Conservation (phyloP, 2,329 filamentous ascomycete genomes). For the Ceratocystis albifundus region DNA sequence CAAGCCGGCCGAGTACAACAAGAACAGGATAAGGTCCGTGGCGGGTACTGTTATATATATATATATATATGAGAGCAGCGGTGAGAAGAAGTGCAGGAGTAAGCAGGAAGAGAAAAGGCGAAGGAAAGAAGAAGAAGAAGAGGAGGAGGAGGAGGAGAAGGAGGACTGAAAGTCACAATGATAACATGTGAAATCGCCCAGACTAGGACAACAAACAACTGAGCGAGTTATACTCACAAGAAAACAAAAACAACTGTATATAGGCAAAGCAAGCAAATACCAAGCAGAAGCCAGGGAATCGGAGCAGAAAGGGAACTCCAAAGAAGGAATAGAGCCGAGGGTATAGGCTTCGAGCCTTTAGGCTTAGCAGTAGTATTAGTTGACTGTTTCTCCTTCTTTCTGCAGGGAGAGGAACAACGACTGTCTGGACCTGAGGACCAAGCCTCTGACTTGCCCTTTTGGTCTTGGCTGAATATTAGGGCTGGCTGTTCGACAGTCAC, state of each 20-base stretch:
- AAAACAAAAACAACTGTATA: not conserved
- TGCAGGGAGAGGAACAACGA: not conserved
- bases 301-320: not conserved
- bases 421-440: too few relatives aligned
- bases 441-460: too few relatives aligned
- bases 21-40: too few relatives aligned
- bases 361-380: too few relatives aligned
- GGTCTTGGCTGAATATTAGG: not conserved
- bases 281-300: not conserved
- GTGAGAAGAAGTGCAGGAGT: not conserved
- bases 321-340: slow-evolving; percentile 11
- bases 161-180: not conserved
- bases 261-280: slow-evolving; percentile 3
- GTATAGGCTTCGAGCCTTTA: not conserved
- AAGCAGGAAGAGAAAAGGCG: not conserved
- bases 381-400: too few relatives aligned
- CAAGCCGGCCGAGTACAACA: too few relatives aligned
- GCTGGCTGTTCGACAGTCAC: not conserved
- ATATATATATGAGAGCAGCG: not conserved
- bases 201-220: not conserved
- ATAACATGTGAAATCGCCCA: not conserved
- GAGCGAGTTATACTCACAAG: not conserved
- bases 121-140: not conserved
- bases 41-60: not conserved
- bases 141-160: too few relatives aligned